Conservation (phyloP, 2,329 filamentous ascomycete genomes). For the Monosporascus cannonballus region DNA sequence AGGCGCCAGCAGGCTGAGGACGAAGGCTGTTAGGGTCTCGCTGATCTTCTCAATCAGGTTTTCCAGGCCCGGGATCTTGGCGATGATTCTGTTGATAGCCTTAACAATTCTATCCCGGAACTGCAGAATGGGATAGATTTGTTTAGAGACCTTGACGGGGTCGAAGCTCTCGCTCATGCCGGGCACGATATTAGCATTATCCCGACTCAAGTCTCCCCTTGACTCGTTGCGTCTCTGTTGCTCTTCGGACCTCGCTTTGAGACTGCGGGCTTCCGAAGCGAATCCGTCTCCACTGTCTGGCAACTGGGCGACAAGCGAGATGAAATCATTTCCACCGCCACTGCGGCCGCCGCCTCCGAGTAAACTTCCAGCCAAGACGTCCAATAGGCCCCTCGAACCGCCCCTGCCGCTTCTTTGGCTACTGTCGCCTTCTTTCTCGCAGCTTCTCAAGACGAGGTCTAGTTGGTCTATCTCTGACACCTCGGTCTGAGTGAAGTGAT, state of each 20-base stretch:
- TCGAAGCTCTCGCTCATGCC: constrained; percentile 75
- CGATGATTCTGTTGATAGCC: constrained; percentile 74
- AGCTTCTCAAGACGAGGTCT: constrained; percentile 66
- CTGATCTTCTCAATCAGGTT: constrained; percentile 88
- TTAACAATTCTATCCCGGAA: constrained; percentile 94
- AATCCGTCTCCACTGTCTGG: constrained; percentile 64
- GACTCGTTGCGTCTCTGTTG: constrained; percentile 41
- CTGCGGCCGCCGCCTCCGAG: constrained; percentile 37
- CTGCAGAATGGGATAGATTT: constrained; percentile 91
- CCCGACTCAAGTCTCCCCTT: constrained; percentile 30
- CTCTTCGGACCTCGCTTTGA: constrained; percentile 61
- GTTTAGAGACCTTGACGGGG: constrained; percentile 64
- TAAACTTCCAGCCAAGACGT: background rate
- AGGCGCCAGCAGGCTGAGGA: constrained; percentile 83
- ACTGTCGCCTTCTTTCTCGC: constrained; percentile 43
- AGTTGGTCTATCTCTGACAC: constrained; percentile 80
- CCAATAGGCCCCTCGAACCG: constrained; percentile 2
- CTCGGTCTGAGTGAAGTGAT: constrained; percentile 80
- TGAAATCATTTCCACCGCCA: constrained; percentile 50
- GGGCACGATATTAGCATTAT: constrained; percentile 55
- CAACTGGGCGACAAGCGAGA: constrained; percentile 67
- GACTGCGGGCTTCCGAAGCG: constrained; percentile 57
- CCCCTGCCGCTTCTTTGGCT: constrained; percentile 28
- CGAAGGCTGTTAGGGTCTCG: constrained; percentile 86
- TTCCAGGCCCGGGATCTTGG: constrained; percentile 88